Evolutionary conservation across 345 rosid genomes (phyloP).

Genomic region (Pistacia vera): DNA sequence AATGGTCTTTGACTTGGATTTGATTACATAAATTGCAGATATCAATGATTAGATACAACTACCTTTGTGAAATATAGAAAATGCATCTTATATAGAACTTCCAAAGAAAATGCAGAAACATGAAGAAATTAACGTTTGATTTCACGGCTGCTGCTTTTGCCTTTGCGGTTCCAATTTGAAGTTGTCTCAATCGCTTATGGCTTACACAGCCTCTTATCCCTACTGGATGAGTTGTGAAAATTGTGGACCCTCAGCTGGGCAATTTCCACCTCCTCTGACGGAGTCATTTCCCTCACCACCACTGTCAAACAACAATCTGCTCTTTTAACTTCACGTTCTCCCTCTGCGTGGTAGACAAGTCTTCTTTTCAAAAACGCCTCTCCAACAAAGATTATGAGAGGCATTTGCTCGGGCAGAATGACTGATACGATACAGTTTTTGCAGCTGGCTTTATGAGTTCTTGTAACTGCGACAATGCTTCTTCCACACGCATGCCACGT

Average conservation of each 20-base stretch:
- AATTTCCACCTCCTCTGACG: slow-evolving; percentile 77
- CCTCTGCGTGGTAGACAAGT: slow-evolving; percentile 61
- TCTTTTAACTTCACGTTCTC: slow-evolving; percentile 87
- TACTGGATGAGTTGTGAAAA: slow-evolving; percentile 71
- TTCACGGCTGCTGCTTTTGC: slow-evolving; percentile 19
- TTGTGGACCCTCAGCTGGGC: slow-evolving; percentile 78
- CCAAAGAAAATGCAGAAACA: background rate
- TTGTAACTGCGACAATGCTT: slow-evolving; percentile 90
- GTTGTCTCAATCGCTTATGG: slow-evolving; percentile 74
- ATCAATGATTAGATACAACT: too few relatives aligned
- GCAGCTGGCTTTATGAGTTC: slow-evolving; percentile 83
- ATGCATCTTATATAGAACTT: too few relatives aligned
- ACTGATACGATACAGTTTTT: slow-evolving; percentile 38
- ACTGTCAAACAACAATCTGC: slow-evolving; percentile 24
- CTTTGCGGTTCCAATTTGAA: background rate
- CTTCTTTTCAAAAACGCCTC: slow-evolving; percentile 76
- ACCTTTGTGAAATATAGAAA: too few relatives aligned
- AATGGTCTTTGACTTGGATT: too few relatives aligned
- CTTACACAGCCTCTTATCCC: slow-evolving; percentile 72
- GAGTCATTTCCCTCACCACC: slow-evolving; percentile 58
- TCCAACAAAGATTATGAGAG: slow-evolving; percentile 86
- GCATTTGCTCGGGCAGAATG: slow-evolving; percentile 70
- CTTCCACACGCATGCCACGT: slow-evolving; percentile 75
- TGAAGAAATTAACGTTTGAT: background rate
- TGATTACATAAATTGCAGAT: too few relatives aligned